Evolutionary conservation across 495 filamentous ascomycete genomes (phyloP), one percentile per base, ranked within the genome.

Genomic region (Annulohypoxylon stygium): DNA sequence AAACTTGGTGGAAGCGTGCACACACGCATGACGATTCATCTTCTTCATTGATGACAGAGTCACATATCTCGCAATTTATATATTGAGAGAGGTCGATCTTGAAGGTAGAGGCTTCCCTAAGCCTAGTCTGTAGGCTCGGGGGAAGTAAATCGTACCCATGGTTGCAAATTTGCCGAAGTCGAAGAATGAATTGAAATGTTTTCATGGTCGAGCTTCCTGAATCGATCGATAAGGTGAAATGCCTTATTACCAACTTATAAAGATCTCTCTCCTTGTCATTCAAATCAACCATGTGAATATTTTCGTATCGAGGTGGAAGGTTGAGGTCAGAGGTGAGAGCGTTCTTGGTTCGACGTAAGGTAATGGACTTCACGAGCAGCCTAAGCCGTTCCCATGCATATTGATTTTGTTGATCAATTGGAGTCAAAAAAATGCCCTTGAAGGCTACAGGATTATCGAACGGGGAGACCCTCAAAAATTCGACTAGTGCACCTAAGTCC

Each of bases 401-500:
- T 18, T 58, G 48, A 11, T 63, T 2, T 18, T 18, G 36, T 4
- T 20, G 23, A 14, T 61, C 2, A 25, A 65, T 61, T 3, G 61
- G 36, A 5, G 36, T 8, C 8, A 71, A 26, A 10, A 71, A 71
- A 0, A 54, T 61, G 37, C 65, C 26, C 16, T 70, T 62, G 61
- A 84, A 82, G 16, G 36, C 53, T 2, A 51, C 1, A 3, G 59
- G 45, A 50, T 73, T 77, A 3, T 84, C 69, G 50, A 86, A 79
- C 1, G 80, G 84, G 3, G 76, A 61, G 8, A 81, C 73, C 4
- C 78, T 75, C n/a, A 89, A 70, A 68, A 88, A 88, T 9, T 71
- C 71, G 26, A 86, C 69, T 0, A 89, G 77, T 4, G 87, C 59
- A 1, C 79, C 84, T 3, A 88, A 66, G 65, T 88, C 87, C 0